A percentile compares a stretch with the other conserved stretches of the same genome.
phyloP scores from a whole-genome alignment of 208 protist genomes.

The Vickermania spadyakhi region DNA sequence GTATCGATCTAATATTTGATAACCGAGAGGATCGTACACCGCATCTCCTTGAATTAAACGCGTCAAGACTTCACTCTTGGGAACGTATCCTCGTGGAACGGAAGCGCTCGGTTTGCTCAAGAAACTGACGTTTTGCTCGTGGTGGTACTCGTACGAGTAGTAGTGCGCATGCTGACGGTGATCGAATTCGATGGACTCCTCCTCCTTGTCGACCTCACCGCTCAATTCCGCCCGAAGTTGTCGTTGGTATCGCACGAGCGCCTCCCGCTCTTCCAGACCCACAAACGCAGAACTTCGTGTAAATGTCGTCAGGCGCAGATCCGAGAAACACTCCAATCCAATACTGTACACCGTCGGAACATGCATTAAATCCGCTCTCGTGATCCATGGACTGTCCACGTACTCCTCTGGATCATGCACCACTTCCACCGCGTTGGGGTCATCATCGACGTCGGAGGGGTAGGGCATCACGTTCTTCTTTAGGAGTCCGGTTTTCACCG shows the following conservation, averaged over 20 bases:
- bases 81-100: neutral
- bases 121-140: neutral
- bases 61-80: neutral
- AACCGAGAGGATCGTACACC: neutral
- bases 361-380: neutral
- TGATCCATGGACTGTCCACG: neutral
- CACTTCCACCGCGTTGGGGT: neutral
- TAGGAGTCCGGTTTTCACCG: neutral
- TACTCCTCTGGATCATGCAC: neutral
- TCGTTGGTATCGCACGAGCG: neutral
- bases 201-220: neutral
- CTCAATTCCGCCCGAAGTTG: neutral
- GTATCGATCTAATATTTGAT: neutral
- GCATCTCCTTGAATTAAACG: neutral
- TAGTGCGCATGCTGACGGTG: neutral
- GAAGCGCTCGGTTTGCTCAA: neutral
- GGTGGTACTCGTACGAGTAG: neutral
- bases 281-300: neutral
- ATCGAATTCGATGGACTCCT: neutral
- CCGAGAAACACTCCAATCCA: neutral
- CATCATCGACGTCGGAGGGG: neutral
- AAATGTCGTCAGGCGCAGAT: neutral
- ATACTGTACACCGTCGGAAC: neutral
- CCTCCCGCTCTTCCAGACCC: neutral
- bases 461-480: neutral